These are phyloP conservation scores for Dillenia suffruticosa DNA, from an alignment of 164 flowering plant species.

Conservation along the genomic window DNA sequence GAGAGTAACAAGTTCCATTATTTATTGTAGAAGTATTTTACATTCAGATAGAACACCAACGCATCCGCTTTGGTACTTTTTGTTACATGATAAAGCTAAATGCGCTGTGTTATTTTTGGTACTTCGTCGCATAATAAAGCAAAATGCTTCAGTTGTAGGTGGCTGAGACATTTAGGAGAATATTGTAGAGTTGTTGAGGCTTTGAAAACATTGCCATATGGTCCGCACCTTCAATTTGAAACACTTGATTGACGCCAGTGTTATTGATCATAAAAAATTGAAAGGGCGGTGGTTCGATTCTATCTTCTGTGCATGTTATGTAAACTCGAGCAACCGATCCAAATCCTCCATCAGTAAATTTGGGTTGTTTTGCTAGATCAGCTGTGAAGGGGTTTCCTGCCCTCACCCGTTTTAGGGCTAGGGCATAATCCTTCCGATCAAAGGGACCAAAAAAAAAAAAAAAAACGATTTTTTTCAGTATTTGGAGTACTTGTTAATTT, in stretches of 20 bases:
- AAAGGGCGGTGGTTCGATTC: neutral
- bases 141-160: too few relatives aligned
- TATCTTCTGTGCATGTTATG: conserved; percentile 5
- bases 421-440: neutral
- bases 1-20: neutral
- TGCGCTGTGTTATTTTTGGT: too few relatives aligned
- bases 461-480: neutral
- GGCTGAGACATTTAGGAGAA: neutral
- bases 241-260: neutral
- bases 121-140: too few relatives aligned
- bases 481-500: neutral
- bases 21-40: too few relatives aligned
- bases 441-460: neutral
- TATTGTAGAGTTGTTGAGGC: conserved; percentile 2
- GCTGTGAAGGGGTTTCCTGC: neutral
- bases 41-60: too few relatives aligned
- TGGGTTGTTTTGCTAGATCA: neutral
- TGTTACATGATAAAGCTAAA: too few relatives aligned
- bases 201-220: conserved; percentile 14
- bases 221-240: conserved; percentile 1
- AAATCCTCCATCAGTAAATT: neutral
- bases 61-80: too few relatives aligned
- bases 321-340: conserved; percentile 8
- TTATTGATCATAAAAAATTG: conserved; percentile 15
- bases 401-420: neutral